These are phyloP conservation scores for Phylloboletellus chloephorus DNA, from an alignment of 1,284 basidiomycete genomes.

Conservation along the genomic window DNA sequence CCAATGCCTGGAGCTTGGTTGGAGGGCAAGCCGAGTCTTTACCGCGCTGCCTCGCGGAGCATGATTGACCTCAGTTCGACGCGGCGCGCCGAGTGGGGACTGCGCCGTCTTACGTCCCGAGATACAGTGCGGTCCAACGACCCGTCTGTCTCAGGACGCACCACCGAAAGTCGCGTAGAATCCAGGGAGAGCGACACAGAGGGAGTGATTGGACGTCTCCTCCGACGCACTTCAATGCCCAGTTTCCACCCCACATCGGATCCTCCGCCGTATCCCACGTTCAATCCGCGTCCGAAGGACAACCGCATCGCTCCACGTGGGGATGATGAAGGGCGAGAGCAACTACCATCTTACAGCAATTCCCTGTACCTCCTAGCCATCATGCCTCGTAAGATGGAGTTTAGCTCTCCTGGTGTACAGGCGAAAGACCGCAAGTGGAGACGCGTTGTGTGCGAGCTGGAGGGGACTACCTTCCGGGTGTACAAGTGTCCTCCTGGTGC, in stretches of 20 bases:
- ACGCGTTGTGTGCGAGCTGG: slow-evolving; percentile 82
- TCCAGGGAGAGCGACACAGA: slow-evolving; percentile 26
- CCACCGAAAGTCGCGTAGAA: slow-evolving; percentile 13
- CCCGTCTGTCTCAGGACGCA: slow-evolving; percentile 13
- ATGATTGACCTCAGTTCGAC: slow-evolving; percentile 37
- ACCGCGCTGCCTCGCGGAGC: slow-evolving; percentile 44
- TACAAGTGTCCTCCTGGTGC: slow-evolving; percentile 62
- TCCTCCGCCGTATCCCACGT: slow-evolving; percentile 34
- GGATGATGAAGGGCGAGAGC: slow-evolving; percentile 67
- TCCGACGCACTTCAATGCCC: slow-evolving; percentile 32
- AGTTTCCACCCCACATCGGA: slow-evolving; percentile 30
- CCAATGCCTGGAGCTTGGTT: slow-evolving; percentile 8
- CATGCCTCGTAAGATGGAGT: slow-evolving; percentile 95
- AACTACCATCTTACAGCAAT: slow-evolving; percentile 81
- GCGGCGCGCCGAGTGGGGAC: slow-evolving; percentile 15
- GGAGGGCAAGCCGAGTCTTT: slow-evolving; percentile 25
- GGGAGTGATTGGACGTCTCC: slow-evolving; percentile 21
- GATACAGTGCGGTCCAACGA: slow-evolving; percentile 14
- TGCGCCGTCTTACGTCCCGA: slow-evolving; percentile 9
- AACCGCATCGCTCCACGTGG: slow-evolving; percentile 13
- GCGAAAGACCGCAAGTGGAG: slow-evolving; percentile 91
- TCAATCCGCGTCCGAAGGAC: slow-evolving; percentile 23
- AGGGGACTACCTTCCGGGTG: slow-evolving; percentile 85
- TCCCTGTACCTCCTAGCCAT: slow-evolving; percentile 78
- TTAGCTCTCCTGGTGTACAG: slow-evolving; percentile 77